A percentile compares a stretch with the other conserved stretches of the same genome.
phyloP scores from a whole-genome alignment of 192 early-diverging fungal species.

The Backusella psychrophila region DNA sequence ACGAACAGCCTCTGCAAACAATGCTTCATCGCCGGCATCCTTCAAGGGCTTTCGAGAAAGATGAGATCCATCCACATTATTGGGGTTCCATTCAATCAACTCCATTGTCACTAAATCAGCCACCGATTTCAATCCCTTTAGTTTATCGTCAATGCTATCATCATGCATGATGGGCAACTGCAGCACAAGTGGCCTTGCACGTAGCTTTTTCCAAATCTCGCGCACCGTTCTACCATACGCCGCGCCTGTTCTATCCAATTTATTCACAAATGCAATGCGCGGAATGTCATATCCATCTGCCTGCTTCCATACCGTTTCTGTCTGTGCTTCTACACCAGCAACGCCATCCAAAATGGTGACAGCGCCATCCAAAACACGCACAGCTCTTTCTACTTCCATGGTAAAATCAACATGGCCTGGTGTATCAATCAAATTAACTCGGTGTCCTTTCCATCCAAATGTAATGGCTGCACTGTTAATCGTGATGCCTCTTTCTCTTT shows the following conservation, averaged over 20 bases:
- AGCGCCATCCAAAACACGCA: conserved; percentile 93
- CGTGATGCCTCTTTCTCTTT: conserved; percentile 92
- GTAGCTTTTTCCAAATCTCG: conserved; percentile 56
- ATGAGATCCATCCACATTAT: conserved; percentile 41
- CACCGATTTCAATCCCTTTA: conserved; percentile 57
- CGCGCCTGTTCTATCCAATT: conserved; percentile 90
- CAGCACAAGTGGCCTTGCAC: conserved; percentile 65
- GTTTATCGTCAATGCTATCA: conserved; percentile 35
- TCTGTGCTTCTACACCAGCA: conserved; percentile 96
- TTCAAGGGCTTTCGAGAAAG: conserved; percentile 35
- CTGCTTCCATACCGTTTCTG: conserved; percentile 92
- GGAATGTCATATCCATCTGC: conserved; percentile 81
- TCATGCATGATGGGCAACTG: conserved; percentile 65
- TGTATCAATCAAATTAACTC: conserved; percentile 93
- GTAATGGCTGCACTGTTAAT: conserved; percentile 93
- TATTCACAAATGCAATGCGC: conserved; percentile 90
- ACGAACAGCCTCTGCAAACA: conserved; percentile 44
- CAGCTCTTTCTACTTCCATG: conserved; percentile 89
- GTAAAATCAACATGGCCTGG: conserved; percentile 97
- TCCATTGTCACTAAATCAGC: conserved; percentile 79
- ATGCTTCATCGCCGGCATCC: conserved; percentile 29
- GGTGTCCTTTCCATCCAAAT: conserved; percentile 69
- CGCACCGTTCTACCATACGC: conserved; percentile 55
- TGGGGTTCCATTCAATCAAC: conserved; percentile 56
- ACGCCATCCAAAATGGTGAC: conserved; percentile 93